Percentiles rank a stretch among this genome's conserved stretches.
phyloP scores from a whole-genome alignment of 23 red algal genomes.

The Agarophyton chilense region DNA sequence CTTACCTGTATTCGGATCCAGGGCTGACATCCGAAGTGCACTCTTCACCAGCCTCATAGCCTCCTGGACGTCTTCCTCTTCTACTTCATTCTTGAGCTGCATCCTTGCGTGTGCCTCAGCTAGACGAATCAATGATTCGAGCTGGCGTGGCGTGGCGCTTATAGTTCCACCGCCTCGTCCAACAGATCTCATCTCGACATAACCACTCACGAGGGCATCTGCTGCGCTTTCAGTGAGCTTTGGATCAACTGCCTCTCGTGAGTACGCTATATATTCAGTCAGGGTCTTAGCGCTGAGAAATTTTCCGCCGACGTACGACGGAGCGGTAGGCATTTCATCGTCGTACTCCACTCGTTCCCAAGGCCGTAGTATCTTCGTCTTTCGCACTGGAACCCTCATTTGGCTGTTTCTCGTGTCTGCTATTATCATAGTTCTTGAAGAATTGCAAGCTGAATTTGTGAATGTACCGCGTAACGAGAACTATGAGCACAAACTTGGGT shows the following conservation, averaged over 20 bases:
- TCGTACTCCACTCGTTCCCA: slow-evolving; percentile 23
- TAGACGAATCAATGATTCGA: slow-evolving; percentile 94
- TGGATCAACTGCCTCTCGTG: slow-evolving; percentile 79
- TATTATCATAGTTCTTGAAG: slow-evolving; percentile 67
- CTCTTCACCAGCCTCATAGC: slow-evolving; percentile 89
- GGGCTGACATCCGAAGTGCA: slow-evolving; percentile 81
- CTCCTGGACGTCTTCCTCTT: slow-evolving; percentile 89
- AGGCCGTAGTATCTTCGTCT: neutral
- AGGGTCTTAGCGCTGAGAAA: slow-evolving; percentile 69
- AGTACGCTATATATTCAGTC: slow-evolving; percentile 95
- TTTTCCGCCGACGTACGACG: slow-evolving; percentile 18
- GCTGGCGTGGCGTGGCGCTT: slow-evolving; percentile 95
- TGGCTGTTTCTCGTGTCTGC: neutral
- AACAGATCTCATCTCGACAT: slow-evolving; percentile 84
- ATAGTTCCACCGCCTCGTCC: slow-evolving; percentile 74
- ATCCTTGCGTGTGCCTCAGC: slow-evolving; percentile 92
- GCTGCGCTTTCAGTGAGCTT: slow-evolving; percentile 69
- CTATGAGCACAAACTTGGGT: too few relatives aligned
- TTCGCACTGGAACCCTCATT: neutral
- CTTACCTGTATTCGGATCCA: slow-evolving; percentile 86
- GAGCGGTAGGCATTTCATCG: slow-evolving; percentile 20
- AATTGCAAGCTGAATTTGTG: too few relatives aligned
- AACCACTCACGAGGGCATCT: slow-evolving; percentile 60
- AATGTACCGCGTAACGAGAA: too few relatives aligned
- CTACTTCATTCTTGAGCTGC: slow-evolving; percentile 79